phyloP scores from a whole-genome alignment of 2,329 filamentous ascomycete species.

The Capronia americana region DNA sequence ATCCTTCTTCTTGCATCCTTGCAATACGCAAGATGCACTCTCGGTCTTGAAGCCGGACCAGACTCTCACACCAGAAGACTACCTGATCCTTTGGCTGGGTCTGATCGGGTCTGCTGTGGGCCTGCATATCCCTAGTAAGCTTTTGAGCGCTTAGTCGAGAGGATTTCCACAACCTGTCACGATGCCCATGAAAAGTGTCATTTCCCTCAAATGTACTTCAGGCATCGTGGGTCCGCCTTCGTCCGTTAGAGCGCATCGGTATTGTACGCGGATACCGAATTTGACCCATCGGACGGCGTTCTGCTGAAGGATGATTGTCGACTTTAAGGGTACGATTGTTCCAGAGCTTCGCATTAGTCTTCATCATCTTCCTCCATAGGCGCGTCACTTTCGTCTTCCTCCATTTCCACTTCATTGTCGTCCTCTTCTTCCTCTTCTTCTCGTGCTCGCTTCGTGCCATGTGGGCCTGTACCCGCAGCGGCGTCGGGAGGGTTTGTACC shows the following conservation, averaged over 20 bases:
- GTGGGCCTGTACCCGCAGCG: constrained; percentile 60
- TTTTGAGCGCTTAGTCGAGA: constrained; percentile 49
- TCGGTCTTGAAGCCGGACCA: constrained; percentile 59
- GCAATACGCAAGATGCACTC: constrained; percentile 84
- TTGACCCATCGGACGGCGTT: background rate
- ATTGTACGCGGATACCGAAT: background rate
- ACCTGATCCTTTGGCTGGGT: constrained; percentile 89
- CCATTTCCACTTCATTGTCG: constrained; percentile 62
- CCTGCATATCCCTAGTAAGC: constrained; percentile 74
- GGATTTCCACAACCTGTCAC: constrained; percentile 37
- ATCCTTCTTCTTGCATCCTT: constrained; percentile 91
- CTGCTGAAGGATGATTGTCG: background rate
- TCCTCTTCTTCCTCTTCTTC: constrained; percentile 69
- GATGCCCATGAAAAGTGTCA: background rate
- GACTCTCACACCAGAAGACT: constrained; percentile 62
- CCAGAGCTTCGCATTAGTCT: constrained; percentile 55
- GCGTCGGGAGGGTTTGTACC: constrained; percentile 55
- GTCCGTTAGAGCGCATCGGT: background rate
- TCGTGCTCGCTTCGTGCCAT: constrained; percentile 72
- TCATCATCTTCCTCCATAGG: constrained; percentile 76
- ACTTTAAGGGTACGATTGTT: background rate
- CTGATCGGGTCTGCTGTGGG: constrained; percentile 81
- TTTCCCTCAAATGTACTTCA: background rate
- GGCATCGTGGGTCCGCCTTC: background rate
- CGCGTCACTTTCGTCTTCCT: constrained; percentile 74